phyloP scores from a whole-genome alignment of 1,284 basidiomycete species.

The Pisolithus thermaeus region DNA sequence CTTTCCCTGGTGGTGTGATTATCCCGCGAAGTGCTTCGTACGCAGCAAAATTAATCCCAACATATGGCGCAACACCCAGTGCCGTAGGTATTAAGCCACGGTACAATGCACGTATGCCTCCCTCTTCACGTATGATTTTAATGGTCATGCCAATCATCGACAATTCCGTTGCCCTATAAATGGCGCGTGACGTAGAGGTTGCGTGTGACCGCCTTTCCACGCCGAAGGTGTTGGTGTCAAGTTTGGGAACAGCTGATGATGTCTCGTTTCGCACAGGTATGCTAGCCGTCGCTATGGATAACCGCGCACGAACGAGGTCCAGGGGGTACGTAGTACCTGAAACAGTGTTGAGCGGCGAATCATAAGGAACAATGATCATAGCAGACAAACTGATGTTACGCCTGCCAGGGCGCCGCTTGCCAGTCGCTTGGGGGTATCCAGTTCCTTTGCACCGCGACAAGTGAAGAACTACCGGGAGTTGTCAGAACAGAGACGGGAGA shows the following conservation, averaged over 20 bases:
- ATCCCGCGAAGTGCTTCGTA: slow-evolving; percentile 70
- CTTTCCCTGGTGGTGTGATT: slow-evolving; percentile 75
- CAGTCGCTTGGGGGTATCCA: slow-evolving; percentile 82
- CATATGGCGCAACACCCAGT: slow-evolving; percentile 90
- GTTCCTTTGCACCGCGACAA: slow-evolving; percentile 55
- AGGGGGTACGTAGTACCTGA: slow-evolving; percentile 87
- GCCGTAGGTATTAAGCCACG: slow-evolving; percentile 86
- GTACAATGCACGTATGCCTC: slow-evolving; percentile 83
- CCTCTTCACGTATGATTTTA: slow-evolving; percentile 88
- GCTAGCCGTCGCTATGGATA: slow-evolving; percentile 87
- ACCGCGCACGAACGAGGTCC: slow-evolving; percentile 87
- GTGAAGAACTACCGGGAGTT: slow-evolving; percentile 57
- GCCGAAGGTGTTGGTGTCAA: background rate
- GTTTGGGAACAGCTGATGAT: slow-evolving; percentile 16
- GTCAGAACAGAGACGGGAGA: slow-evolving; percentile 7
- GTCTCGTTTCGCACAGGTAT: slow-evolving; percentile 37
- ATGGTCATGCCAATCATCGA: slow-evolving; percentile 86
- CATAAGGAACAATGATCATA: slow-evolving; percentile 12
- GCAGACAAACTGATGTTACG: slow-evolving; percentile 80
- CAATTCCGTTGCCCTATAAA: slow-evolving; percentile 50
- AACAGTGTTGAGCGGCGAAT: slow-evolving; percentile 7
- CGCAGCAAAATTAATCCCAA: slow-evolving; percentile 79
- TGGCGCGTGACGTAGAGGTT: slow-evolving; percentile 28
- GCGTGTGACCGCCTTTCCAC: slow-evolving; percentile 2
- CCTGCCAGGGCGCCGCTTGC: slow-evolving; percentile 85